These are phyloP conservation scores for Candida namnaoensis DNA, from an alignment of 805 yeast species.

Conservation along the genomic window DNA sequence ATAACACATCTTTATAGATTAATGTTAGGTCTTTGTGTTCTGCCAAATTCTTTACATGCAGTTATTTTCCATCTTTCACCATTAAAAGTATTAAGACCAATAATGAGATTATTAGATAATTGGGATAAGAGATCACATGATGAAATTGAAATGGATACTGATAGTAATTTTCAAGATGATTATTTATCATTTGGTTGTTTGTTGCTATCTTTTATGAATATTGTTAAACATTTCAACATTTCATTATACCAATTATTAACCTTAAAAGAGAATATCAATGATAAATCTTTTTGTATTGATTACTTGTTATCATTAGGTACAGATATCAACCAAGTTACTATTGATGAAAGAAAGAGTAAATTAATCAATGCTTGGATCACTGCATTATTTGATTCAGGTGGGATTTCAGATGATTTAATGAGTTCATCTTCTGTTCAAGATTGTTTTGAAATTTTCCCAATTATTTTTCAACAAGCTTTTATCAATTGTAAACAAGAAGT, in stretches of 20 bases:
- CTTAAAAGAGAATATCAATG: slow-evolving; percentile 5
- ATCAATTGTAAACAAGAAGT: slow-evolving; percentile 46
- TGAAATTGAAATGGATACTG: slow-evolving; percentile 14
- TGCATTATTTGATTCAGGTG: slow-evolving; percentile 75
- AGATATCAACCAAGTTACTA: slow-evolving; percentile 15
- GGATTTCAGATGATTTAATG: slow-evolving; percentile 78
- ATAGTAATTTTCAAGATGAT: slow-evolving; percentile 49
- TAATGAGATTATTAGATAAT: slow-evolving; percentile 44
- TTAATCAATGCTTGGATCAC: slow-evolving; percentile 64
- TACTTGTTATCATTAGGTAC: slow-evolving; percentile 20
- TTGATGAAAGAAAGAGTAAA: slow-evolving; percentile 18
- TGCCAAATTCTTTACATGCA: slow-evolving; percentile 30
- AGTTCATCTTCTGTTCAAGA: slow-evolving; percentile 59
- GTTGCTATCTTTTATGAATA: slow-evolving; percentile 34
- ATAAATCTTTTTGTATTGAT: slow-evolving; percentile 22
- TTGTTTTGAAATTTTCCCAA: slow-evolving; percentile 60
- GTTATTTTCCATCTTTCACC: slow-evolving; percentile 39
- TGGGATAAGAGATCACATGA: slow-evolving; percentile 20
- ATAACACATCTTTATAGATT: slow-evolving; percentile 38
- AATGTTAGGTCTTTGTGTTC: slow-evolving; percentile 39
- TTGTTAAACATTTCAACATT: slow-evolving; percentile 30
- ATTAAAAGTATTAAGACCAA: slow-evolving; percentile 27
- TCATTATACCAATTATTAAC: slow-evolving; percentile 18
- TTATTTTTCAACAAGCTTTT: slow-evolving; percentile 65
- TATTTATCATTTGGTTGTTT: slow-evolving; percentile 64